phyloP scores from a whole-genome alignment of 345 rosid species.

The Moricandia arvensis region DNA sequence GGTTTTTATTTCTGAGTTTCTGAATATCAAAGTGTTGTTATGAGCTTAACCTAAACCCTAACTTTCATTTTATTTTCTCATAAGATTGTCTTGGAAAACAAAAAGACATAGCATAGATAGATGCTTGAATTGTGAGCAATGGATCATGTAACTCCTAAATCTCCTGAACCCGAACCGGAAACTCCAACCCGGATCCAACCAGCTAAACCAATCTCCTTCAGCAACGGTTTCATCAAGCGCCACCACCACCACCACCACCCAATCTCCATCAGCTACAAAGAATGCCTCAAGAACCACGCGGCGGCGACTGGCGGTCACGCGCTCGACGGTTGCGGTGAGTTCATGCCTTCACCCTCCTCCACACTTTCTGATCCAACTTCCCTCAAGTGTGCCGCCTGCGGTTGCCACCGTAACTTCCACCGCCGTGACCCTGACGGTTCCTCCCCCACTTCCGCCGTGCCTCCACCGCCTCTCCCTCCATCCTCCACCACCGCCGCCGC shows the following conservation, averaged over 20 bases:
- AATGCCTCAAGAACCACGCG: slow-evolving; percentile 80
- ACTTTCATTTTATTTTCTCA: background rate
- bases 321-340: slow-evolving; percentile 81
- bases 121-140: slow-evolving; percentile 27
- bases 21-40: background rate
- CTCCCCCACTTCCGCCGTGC: background rate
- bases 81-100: background rate
- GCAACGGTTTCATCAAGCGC: slow-evolving; percentile 77
- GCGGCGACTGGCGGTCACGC: slow-evolving; percentile 71
- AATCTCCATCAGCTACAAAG: slow-evolving; percentile 47
- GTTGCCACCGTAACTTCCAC: slow-evolving; percentile 86
- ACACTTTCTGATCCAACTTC: slow-evolving; percentile 56
- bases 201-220: slow-evolving; percentile 54
- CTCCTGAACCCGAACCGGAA: slow-evolving; percentile 63
- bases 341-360: slow-evolving; percentile 61
- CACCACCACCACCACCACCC: slow-evolving; percentile 37
- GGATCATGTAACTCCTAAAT: slow-evolving; percentile 43
- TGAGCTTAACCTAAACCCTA: slow-evolving; percentile 15
- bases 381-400: slow-evolving; percentile 75
- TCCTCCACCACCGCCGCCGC: slow-evolving; percentile 32
- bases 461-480: slow-evolving; percentile 1
- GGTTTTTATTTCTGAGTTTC: background rate
- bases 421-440: slow-evolving; percentile 56
- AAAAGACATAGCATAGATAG: background rate
- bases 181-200: slow-evolving; percentile 64